These are phyloP conservation scores for Botrytis hyacinthi DNA, from an alignment of 2,329 filamentous ascomycete genomes.

Conservation along the genomic window DNA sequence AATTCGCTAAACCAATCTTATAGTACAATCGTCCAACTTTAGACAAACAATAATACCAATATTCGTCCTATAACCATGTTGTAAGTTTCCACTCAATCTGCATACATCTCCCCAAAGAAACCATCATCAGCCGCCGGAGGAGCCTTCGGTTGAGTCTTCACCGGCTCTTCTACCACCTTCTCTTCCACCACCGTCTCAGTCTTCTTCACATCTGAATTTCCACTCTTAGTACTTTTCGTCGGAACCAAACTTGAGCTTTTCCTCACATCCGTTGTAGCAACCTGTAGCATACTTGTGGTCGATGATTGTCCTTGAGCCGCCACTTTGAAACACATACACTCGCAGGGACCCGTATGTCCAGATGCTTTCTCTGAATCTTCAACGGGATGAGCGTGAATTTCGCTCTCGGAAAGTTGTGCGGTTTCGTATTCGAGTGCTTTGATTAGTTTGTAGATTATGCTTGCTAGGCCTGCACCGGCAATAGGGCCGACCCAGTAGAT, in stretches of 20 bases:
- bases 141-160: neutral
- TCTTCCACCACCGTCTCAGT: neutral
- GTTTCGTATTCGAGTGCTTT: slow-evolving; percentile 52
- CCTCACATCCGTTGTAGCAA: neutral
- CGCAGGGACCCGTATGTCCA: slow-evolving; percentile 17
- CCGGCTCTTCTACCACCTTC: neutral
- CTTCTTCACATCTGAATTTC: neutral
- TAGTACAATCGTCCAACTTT: neutral
- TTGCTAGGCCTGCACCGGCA: slow-evolving; percentile 50
- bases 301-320: neutral
- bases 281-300: neutral
- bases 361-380: slow-evolving; percentile 16
- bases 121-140: slow-evolving; percentile 6
- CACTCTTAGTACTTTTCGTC: slow-evolving; percentile 15
- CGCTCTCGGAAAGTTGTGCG: slow-evolving; percentile 13
- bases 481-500: slow-evolving; percentile 52
- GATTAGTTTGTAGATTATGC: slow-evolving; percentile 50
- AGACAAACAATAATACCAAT: neutral
- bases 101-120: slow-evolving; percentile 20
- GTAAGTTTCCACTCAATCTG: neutral
- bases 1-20: neutral
- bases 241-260: slow-evolving; percentile 12
- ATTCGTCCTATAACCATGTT: neutral
- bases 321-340: slow-evolving; percentile 21
- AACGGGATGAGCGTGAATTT: neutral